A percentile compares a stretch with the other conserved stretches of the same genome.
phyloP scores from a whole-genome alignment of 805 yeast species.

The Torulaspora microellipsoides region DNA sequence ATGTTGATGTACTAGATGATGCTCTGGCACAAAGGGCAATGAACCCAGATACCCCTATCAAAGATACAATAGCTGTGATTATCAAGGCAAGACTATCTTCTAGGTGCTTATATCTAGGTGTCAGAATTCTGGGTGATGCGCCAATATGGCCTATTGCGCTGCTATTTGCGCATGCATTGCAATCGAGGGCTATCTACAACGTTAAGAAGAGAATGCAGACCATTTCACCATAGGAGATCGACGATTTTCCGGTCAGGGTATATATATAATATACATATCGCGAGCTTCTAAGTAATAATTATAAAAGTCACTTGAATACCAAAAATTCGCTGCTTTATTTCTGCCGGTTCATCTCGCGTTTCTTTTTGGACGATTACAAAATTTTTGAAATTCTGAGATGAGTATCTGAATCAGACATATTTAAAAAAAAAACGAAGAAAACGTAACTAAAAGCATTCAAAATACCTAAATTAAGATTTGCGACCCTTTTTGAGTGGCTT shows the following conservation, averaged over 20 bases:
- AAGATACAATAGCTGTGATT: conserved; percentile 45
- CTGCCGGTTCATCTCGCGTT: no score
- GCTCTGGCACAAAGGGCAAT: conserved; percentile 46
- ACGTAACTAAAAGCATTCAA: conserved; percentile 1
- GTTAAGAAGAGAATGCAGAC: conserved; percentile 6
- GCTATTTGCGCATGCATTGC: conserved; percentile 74
- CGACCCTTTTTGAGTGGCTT: conserved; percentile 1
- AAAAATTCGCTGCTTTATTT: no score
- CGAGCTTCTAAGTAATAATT: no score
- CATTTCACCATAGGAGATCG: not conserved
- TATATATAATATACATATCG: no score
- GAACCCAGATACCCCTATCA: conserved; percentile 42
- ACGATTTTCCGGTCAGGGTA: no score
- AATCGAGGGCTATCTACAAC: conserved; percentile 51
- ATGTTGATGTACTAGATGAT: conserved; percentile 45
- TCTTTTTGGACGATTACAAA: no score
- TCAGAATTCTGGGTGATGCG: conserved; percentile 73
- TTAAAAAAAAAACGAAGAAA: no score
- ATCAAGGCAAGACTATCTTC: conserved; percentile 48
- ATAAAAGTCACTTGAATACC: no score
- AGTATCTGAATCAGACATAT: no score
- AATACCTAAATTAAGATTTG: conserved; percentile 1
- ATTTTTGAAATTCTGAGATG: no score
- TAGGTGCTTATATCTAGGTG: conserved; percentile 63
- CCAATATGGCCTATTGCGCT: conserved; percentile 84